phyloP scores from a whole-genome alignment of 176 grass and related monocot species.

The Aegilops longissima region DNA sequence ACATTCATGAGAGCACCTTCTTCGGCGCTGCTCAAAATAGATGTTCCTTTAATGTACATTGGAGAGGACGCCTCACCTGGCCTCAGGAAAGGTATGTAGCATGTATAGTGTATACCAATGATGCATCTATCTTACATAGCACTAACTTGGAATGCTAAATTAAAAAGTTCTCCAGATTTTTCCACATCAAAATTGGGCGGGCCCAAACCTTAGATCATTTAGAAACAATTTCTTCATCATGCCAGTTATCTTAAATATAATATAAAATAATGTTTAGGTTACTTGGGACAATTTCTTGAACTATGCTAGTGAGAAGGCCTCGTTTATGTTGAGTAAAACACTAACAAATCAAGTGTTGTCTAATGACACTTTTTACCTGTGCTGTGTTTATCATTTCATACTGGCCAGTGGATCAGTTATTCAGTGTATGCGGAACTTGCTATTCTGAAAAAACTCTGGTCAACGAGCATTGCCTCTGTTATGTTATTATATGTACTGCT shows the following conservation, averaged over 20 bases:
- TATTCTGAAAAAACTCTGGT: not conserved
- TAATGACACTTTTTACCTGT: not conserved
- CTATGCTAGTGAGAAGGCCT: not conserved
- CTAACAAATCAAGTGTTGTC: not conserved
- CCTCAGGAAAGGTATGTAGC: slow-evolving; percentile 69
- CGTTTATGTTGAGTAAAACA: not conserved
- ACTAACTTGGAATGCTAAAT: not conserved
- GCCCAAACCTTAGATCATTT: not conserved
- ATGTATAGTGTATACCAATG: not conserved
- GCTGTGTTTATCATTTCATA: not conserved
- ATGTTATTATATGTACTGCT: not conserved
- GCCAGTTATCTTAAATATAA: not conserved
- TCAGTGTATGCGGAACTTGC: not conserved
- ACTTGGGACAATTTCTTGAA: not conserved
- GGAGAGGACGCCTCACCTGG: slow-evolving; percentile 95
- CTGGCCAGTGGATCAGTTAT: not conserved
- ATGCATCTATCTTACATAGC: not conserved
- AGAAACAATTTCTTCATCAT: not conserved
- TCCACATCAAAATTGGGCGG: not conserved
- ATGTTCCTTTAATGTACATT: slow-evolving; percentile 91
- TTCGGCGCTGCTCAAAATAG: slow-evolving; percentile 85
- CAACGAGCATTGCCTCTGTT: not conserved
- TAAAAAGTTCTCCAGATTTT: not conserved
- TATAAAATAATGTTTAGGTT: not conserved
- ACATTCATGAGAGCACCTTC: slow-evolving; percentile 94